phyloP scores from a whole-genome alignment of 2,329 filamentous ascomycete species.

The Fusarium drepaniforme region DNA sequence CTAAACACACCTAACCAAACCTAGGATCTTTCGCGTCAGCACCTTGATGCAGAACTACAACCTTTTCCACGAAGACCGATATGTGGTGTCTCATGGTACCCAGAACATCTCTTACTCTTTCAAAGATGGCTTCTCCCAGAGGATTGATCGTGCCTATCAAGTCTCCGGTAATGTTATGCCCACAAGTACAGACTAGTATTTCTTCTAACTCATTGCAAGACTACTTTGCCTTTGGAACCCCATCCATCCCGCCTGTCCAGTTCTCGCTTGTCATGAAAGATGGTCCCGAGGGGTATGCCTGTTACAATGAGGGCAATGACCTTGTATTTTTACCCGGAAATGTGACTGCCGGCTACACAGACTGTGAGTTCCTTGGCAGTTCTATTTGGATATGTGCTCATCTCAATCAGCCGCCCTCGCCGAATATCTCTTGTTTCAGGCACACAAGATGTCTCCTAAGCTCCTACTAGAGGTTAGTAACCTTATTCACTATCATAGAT shows the following conservation, averaged over 20 bases:
- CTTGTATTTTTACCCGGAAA: neutral
- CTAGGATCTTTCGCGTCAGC: constrained; percentile 11
- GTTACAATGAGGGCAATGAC: neutral
- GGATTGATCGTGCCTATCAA: neutral
- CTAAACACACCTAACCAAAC: neutral
- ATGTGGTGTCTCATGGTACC: constrained; percentile 4
- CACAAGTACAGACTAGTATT: neutral
- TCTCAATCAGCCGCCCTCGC: neutral
- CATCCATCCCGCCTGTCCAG: neutral
- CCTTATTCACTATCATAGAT: neutral
- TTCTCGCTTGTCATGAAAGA: neutral
- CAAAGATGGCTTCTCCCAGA: neutral
- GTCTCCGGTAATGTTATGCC: neutral
- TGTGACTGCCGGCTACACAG: neutral
- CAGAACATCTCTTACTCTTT: constrained; percentile 23
- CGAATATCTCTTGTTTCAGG: neutral
- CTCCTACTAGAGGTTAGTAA: neutral
- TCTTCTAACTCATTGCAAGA: neutral
- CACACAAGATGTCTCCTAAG: neutral
- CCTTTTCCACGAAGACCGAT: constrained; percentile 13
- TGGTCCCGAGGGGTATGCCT: neutral
- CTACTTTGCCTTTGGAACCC: neutral
- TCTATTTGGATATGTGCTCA: neutral
- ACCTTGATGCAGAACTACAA: constrained; percentile 23
- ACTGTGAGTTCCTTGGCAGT: neutral